phyloP scores from a whole-genome alignment of 2,329 filamentous ascomycete genomes.

The Cordyceps tenuipes region DNA sequence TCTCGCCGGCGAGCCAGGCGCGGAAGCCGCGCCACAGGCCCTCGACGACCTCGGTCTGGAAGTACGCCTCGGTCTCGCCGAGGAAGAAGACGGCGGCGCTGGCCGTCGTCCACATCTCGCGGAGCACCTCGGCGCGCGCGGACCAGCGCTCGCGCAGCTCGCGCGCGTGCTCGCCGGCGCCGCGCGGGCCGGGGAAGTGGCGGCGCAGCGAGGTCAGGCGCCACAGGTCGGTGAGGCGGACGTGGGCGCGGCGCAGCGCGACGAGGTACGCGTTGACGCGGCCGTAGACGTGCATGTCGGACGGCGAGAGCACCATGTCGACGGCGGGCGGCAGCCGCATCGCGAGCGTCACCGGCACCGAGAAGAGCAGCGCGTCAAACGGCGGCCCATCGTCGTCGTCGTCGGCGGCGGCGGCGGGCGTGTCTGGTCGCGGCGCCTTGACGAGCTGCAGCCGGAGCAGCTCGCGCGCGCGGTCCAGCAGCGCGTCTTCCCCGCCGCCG shows the following conservation, averaged over 20 bases:
- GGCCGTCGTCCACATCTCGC: constrained; percentile 82
- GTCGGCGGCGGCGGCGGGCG: constrained; percentile 19
- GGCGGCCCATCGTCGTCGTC: constrained; percentile 34
- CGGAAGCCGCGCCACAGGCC: constrained; percentile 75
- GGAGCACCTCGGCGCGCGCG: constrained; percentile 56
- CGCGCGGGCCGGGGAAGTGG: constrained; percentile 62
- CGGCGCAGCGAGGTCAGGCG: constrained; percentile 71
- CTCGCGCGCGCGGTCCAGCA: constrained; percentile 73
- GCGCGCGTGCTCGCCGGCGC: constrained; percentile 51
- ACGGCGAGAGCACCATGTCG: constrained; percentile 73
- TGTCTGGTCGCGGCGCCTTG: constrained; percentile 37
- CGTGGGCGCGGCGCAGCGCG: constrained; percentile 75
- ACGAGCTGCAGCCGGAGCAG: constrained; percentile 60
- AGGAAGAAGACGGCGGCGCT: constrained; percentile 84
- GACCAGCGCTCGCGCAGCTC: constrained; percentile 57
- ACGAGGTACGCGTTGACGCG: constrained; percentile 82
- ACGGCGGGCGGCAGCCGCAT: constrained; percentile 70
- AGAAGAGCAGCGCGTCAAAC: constrained; percentile 77
- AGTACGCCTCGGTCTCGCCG: constrained; percentile 76
- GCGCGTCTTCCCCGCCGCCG: constrained; percentile 62
- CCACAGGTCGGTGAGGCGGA: constrained; percentile 80
- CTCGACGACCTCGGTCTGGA: constrained; percentile 82
- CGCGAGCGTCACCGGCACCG: constrained; percentile 59
- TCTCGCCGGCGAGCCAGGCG: constrained; percentile 56
- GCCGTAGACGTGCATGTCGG: constrained; percentile 73